A percentile compares a stretch with the other conserved stretches of the same genome.
phyloP scores from a whole-genome alignment of 805 yeast species.

The Yamadazyma phyllophila region DNA sequence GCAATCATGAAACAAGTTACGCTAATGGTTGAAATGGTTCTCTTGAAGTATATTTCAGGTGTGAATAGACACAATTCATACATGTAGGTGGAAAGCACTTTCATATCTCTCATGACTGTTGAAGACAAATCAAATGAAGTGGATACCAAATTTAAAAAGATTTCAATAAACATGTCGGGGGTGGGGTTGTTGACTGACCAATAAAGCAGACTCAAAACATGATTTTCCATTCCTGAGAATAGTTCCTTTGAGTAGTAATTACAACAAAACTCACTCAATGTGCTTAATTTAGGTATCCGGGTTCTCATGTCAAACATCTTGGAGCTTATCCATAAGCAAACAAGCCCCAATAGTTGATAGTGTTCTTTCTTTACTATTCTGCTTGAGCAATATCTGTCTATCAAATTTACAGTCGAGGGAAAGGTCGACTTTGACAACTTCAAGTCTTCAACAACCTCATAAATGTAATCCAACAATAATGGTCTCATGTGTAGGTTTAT shows the following conservation, averaged over 20 bases:
- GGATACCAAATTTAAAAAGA: conserved; percentile 44
- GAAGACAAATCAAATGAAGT: conserved; percentile 24
- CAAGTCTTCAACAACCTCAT: conserved; percentile 43
- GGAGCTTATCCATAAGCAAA: conserved; percentile 43
- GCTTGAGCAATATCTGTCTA: conserved; percentile 43
- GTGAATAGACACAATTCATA: conserved; percentile 67
- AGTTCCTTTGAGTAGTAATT: conserved; percentile 53
- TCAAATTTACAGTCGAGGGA: conserved; percentile 41
- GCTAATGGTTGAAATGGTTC: conserved; percentile 52
- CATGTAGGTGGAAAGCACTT: conserved; percentile 54
- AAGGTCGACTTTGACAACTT: conserved; percentile 39
- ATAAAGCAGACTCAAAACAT: conserved; percentile 56
- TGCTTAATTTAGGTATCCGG: conserved; percentile 53
- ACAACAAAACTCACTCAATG: conserved; percentile 54
- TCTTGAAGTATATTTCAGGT: conserved; percentile 52
- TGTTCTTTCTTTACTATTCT: conserved; percentile 45
- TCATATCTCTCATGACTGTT: conserved; percentile 41
- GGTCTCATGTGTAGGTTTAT: conserved; percentile 44
- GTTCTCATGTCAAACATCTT: conserved; percentile 52
- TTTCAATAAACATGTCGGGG: conserved; percentile 60
- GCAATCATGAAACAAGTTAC: conserved; percentile 38
- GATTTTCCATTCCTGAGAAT: conserved; percentile 66
- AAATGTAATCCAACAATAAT: conserved; percentile 38
- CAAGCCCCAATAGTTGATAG: conserved; percentile 42
- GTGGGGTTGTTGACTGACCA: conserved; percentile 67